phyloP scores from a whole-genome alignment of 257 asterid species.

The Perilla frutescens region DNA sequence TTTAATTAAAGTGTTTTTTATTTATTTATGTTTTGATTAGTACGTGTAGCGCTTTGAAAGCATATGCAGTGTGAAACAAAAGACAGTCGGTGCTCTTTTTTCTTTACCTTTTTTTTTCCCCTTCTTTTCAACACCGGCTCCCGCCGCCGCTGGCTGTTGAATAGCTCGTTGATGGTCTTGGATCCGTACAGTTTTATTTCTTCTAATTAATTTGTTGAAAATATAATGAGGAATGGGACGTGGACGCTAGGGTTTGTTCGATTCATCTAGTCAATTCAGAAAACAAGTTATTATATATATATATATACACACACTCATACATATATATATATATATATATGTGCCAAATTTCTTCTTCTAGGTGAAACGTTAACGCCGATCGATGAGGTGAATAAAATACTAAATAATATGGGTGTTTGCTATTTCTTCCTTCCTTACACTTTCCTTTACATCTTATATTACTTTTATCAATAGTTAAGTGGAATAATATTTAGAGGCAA shows the following conservation, averaged over 20 bases:
- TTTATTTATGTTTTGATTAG: neutral
- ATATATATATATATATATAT: too few species aligned
- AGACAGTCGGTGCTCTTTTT: neutral
- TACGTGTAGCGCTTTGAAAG: neutral
- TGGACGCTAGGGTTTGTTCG: neutral
- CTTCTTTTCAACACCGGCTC: constrained; percentile 19
- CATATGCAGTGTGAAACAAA: constrained; percentile 15
- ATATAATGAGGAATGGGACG: neutral
- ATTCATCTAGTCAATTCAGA: neutral
- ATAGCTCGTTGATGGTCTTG: neutral
- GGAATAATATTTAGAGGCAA: too few species aligned
- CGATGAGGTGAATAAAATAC: neutral
- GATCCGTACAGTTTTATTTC: constrained; percentile 21
- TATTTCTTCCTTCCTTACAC: too few species aligned
- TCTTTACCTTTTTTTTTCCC: neutral
- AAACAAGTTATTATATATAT: too few species aligned
- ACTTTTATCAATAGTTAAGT: too few species aligned
- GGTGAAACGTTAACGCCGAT: neutral
- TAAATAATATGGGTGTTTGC: neutral
- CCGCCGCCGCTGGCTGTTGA: neutral
- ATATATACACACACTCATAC: neutral
- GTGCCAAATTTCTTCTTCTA: neutral
- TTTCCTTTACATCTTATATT: too few species aligned
- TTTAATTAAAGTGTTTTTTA: neutral
- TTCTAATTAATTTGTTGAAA: neutral